Percentiles rank a stretch among this genome's conserved stretches.
Evolutionary conservation across 345 rosid genomes (phyloP).

Genomic region (Brassica napus): DNA sequence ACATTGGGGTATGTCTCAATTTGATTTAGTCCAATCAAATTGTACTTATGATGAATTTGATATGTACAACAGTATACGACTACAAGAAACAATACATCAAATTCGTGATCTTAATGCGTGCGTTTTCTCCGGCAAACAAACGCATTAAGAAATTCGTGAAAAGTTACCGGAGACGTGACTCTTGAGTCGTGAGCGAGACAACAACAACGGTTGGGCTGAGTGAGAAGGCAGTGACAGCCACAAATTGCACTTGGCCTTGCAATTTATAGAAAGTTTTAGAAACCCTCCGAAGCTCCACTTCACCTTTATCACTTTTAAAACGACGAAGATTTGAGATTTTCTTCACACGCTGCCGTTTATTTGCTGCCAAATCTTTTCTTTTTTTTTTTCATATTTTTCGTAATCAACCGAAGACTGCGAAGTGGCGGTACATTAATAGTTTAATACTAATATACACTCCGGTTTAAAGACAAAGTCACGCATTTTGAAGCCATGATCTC

Average conservation of each 20-base stretch:
- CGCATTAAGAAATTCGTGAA: background rate
- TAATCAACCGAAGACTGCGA: background rate
- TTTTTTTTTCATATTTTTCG: background rate
- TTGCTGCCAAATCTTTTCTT: no score
- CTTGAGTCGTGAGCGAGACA: no score
- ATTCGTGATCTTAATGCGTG: background rate
- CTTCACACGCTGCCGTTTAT: background rate
- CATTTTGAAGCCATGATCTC: background rate
- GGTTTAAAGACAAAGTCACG: background rate
- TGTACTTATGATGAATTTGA: background rate
- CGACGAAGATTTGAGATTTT: background rate
- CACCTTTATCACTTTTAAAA: background rate
- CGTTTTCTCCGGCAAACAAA: background rate
- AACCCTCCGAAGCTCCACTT: background rate
- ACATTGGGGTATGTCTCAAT: background rate
- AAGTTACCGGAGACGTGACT: slow-evolving; percentile 8
- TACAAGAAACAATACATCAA: background rate
- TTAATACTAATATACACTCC: background rate
- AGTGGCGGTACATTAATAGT: background rate
- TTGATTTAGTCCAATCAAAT: background rate
- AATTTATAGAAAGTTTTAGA: background rate
- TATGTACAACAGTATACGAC: background rate
- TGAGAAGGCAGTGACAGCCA: background rate
- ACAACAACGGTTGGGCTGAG: no score
- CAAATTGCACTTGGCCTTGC: background rate